Percentiles rank a stretch among this genome's conserved stretches.
Evolutionary conservation across 2,329 filamentous ascomycete species (phyloP).

Genomic region (Alternaria sp.): DNA sequence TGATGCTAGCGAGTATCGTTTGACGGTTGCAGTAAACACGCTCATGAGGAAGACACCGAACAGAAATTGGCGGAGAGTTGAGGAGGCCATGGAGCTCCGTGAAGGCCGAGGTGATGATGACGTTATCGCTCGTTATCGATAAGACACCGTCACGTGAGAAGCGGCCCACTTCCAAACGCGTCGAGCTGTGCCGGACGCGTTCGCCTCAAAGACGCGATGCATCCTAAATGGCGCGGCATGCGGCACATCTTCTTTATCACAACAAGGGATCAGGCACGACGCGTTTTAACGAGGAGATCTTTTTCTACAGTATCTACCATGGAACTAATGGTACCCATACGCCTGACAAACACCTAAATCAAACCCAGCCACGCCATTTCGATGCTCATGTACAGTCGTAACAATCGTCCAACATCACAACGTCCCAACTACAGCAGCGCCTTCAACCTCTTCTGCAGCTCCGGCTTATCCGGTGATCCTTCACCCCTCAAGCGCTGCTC

Average conservation of each 20-base stretch:
- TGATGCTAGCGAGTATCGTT: constrained; percentile 29
- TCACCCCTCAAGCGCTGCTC: constrained; percentile 46
- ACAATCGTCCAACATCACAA: constrained; percentile 16
- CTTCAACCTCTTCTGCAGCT: constrained; percentile 30
- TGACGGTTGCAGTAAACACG: constrained; percentile 36
- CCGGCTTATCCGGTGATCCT: constrained; percentile 20
- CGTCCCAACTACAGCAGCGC: constrained; percentile 23
- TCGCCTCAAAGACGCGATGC: not conserved
- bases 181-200: not conserved
- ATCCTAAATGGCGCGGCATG: not conserved
- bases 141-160: not conserved
- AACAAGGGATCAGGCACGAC: not conserved
- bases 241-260: not conserved
- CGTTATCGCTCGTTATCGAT: constrained; percentile 20
- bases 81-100: constrained; percentile 59
- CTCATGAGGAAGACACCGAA: constrained; percentile 42
- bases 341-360: not conserved
- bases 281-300: not conserved
- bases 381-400: constrained; percentile 17
- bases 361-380: constrained; percentile 1
- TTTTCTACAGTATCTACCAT: not conserved
- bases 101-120: constrained; percentile 25
- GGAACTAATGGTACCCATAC: not conserved
- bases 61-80: constrained; percentile 51
- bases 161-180: not conserved